Base-by-base conservation (phyloP, 805 yeast genomes). In the Wickerhamiella hasegawae region DNA sequence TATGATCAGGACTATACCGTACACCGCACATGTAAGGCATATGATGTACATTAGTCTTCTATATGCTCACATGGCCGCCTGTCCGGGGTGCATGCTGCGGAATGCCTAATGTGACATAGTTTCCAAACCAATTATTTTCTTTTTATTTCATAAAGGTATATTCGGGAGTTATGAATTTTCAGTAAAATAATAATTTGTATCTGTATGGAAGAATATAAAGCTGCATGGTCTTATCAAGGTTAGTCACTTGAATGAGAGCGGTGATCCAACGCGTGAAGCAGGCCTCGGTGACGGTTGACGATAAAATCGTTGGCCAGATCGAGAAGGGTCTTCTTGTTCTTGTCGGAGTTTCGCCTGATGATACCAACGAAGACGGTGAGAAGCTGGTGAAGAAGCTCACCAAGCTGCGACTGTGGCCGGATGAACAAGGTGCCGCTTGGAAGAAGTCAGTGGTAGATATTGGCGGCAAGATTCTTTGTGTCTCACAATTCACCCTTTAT, bases 171-270 rank as follows among this genome's bases (percentile, higher is more conserved):
- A n/a, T n/a, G n/a, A n/a, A n/a, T n/a, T n/a, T n/a, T n/a, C n/a
- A n/a, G n/a, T n/a, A n/a, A n/a, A n/a, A n/a, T n/a, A n/a, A n/a
- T n/a, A n/a, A n/a, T n/a, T n/a, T n/a, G n/a, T n/a, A n/a, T n/a
- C n/a, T n/a, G n/a, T n/a, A n/a, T n/a, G n/a, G n/a, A n/a, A n/a
- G n/a, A n/a, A n/a, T n/a, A n/a, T n/a, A n/a, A n/a, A n/a, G n/a
- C n/a, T n/a, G n/a, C n/a, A n/a, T n/a, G n/a, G n/a, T n/a, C n/a
- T n/a, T n/a, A n/a, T n/a, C n/a, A n/a, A n/a, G n/a, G n/a, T n/a
- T n/a, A n/a, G n/a, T n/a, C n/a, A n/a, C n/a, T n/a, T n/a, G n/a
- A 15, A 87, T 87, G 98, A 76, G 74, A 53, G 82, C 85, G 3
- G 94, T 90, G 1, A 70, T 90, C 23, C 98, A 90, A 52, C 73